A percentile compares a stretch with the other conserved stretches of the same genome.
phyloP scores from a whole-genome alignment of 2,329 filamentous ascomycete species.

The Nakataea oryzae region DNA sequence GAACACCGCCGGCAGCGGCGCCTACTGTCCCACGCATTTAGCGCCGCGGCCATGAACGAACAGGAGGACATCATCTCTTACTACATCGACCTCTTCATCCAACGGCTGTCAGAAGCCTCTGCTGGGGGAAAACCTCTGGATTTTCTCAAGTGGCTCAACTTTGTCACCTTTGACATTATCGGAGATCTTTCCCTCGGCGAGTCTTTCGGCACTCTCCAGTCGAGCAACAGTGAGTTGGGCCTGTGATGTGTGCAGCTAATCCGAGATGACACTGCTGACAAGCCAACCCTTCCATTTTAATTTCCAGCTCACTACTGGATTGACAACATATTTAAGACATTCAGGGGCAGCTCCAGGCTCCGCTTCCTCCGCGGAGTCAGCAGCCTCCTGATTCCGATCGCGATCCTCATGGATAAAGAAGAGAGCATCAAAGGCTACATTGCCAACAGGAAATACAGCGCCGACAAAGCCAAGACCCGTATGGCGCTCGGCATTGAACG shows the following conservation, averaged over 20 bases:
- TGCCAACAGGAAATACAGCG: background rate
- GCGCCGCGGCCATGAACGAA: conserved; percentile 13
- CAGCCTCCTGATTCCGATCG: background rate
- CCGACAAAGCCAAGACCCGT: background rate
- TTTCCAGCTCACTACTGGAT: conserved; percentile 11
- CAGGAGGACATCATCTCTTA: conserved; percentile 13
- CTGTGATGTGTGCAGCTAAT: too few relatives aligned
- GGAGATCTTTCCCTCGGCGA: conserved; percentile 7
- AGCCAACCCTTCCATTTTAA: too few relatives aligned
- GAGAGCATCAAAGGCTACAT: background rate
- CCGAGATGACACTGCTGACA: too few relatives aligned
- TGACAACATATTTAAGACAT: conserved; percentile 11
- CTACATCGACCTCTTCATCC: conserved; percentile 10
- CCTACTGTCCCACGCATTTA: conserved; percentile 14
- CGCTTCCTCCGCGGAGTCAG: background rate
- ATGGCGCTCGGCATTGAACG: background rate
- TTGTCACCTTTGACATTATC: conserved; percentile 7
- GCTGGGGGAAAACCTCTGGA: conserved; percentile 6
- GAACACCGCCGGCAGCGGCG: conserved; percentile 12
- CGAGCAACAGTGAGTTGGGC: conserved; percentile 4
- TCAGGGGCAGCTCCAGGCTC: background rate
- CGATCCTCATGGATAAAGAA: background rate
- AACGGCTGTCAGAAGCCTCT: conserved; percentile 7
- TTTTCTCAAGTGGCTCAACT: conserved; percentile 16
- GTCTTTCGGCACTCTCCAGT: conserved; percentile 9